phyloP scores from a whole-genome alignment of 2,329 filamentous ascomycete genomes.

The Knufia petricola region DNA sequence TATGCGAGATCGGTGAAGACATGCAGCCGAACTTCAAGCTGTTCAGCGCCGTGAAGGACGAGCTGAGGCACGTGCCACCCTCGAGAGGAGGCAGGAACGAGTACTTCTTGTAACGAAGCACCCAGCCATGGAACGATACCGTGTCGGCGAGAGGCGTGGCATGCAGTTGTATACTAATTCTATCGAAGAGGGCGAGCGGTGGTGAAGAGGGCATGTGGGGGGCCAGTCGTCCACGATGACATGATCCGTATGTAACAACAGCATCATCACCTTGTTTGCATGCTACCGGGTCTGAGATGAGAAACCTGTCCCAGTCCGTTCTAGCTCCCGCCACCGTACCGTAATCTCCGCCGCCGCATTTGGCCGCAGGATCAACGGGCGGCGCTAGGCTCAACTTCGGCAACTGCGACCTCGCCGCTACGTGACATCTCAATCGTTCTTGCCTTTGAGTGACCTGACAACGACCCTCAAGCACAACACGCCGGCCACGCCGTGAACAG shows the following conservation, averaged over 20 bases:
- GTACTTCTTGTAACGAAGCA: conserved; percentile 33
- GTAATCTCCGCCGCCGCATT: too few relatives aligned
- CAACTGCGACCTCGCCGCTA: too few relatives aligned
- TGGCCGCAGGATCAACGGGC: too few relatives aligned
- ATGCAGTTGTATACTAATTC: neutral
- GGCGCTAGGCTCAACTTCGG: neutral
- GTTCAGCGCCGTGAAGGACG: conserved; percentile 39
- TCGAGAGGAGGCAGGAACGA: conserved; percentile 38
- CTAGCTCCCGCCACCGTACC: too few relatives aligned
- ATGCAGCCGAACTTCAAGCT: conserved; percentile 75
- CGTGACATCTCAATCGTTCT: neutral
- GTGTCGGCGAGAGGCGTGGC: neutral
- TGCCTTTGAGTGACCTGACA: neutral
- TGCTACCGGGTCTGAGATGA: neutral
- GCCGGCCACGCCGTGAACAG: conserved; percentile 6
- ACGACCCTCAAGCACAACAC: neutral
- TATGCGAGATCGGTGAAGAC: conserved; percentile 82
- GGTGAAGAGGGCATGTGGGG: too few relatives aligned
- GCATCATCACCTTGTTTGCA: neutral
- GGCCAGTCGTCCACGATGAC: neutral
- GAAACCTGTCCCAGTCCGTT: neutral
- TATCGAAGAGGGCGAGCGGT: neutral
- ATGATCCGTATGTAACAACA: neutral
- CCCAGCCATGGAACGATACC: too few relatives aligned
- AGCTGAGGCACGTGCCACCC: conserved; percentile 36